These are phyloP conservation scores for Elongisporangium undulatum DNA, from an alignment of 352 stramenopile genomes.

Conservation along the genomic window DNA sequence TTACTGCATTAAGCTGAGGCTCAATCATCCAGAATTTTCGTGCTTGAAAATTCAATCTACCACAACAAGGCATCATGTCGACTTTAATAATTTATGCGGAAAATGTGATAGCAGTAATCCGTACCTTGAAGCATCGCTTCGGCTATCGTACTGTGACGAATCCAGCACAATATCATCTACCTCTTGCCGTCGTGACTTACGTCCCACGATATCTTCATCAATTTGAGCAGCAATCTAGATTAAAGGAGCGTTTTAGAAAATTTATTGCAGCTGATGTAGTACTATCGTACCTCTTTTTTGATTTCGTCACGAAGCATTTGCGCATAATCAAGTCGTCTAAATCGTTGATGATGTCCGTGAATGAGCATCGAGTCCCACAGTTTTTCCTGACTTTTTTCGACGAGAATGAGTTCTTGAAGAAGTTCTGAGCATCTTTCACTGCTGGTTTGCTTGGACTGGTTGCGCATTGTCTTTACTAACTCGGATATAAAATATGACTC, in stretches of 20 bases:
- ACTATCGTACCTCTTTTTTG: conserved; percentile 57
- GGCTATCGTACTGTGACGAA: conserved; percentile 3
- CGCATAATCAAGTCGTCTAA: conserved; percentile 53
- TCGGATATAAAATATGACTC: conserved; percentile 70
- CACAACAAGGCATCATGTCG: neutral
- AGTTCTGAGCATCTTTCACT: conserved; percentile 50
- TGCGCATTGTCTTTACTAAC: conserved; percentile 61
- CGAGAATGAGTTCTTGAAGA: conserved; percentile 54
- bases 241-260: neutral
- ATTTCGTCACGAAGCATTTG: conserved; percentile 61
- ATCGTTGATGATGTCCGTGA: conserved; percentile 64
- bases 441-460: conserved; percentile 58
- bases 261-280: neutral
- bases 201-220: conserved; percentile 33
- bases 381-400: conserved; percentile 50
- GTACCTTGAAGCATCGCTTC: conserved; percentile 37
- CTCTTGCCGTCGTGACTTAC: conserved; percentile 6
- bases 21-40: conserved; percentile 47
- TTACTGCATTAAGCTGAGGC: conserved; percentile 27
- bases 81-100: neutral
- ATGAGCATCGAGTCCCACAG: conserved; percentile 67
- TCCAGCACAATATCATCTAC: neutral
- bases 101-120: neutral
- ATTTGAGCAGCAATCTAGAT: conserved; percentile 56
- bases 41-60: conserved; percentile 42